Evolutionary conservation across 306 rosid genomes (phyloP), one percentile per base, ranked within the genome.

Genomic region (Delonix regia): DNA sequence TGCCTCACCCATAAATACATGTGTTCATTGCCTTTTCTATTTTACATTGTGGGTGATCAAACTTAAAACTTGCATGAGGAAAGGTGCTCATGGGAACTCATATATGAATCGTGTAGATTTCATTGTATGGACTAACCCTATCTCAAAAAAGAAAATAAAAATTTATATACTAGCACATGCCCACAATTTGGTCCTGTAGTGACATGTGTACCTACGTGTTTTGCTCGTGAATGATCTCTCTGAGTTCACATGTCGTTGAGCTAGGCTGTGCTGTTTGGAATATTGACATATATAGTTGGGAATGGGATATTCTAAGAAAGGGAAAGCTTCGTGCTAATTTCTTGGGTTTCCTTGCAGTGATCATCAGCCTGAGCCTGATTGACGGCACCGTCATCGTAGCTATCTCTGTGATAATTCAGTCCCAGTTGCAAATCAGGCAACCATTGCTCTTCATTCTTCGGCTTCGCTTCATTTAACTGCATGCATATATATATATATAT

Each of bases 251-350:
- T n/a, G n/a, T 49, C n/a, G 39, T 72, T 42, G 27, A n/a, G n/a
- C 60, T 74, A 47, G 76, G 68, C 38, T 83, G 76, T 62, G 78
- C 14, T 79, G 69, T 82, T 51, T 68, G 68, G 76, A 75, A 28
- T 42, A 65, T 80, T 45, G 53, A 79, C 64, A 75, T 7, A 33
- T 9, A 22, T 57, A 48, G 19, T 27, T n/a, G 12, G n/a, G n/a
- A n/a, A n/a, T n/a, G n/a, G 9, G 19, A 27, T 33, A 47, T 39
- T 53, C 82, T 88, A 86, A 55, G 96, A 88, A 51, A 92, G 97
- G 41, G 97, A 86, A 73, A 90, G 96, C 67, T 85, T 84, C 1
- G 96, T 90, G 87, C 81, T 82, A 83, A 89, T 87, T 80, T 87
- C 90, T 48, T 87, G 83, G 48, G 78, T 80, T 74, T 84, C 83